These are phyloP conservation scores for Noccaea caerulescens DNA, from an alignment of 345 rosid species.

Conservation along the genomic window DNA sequence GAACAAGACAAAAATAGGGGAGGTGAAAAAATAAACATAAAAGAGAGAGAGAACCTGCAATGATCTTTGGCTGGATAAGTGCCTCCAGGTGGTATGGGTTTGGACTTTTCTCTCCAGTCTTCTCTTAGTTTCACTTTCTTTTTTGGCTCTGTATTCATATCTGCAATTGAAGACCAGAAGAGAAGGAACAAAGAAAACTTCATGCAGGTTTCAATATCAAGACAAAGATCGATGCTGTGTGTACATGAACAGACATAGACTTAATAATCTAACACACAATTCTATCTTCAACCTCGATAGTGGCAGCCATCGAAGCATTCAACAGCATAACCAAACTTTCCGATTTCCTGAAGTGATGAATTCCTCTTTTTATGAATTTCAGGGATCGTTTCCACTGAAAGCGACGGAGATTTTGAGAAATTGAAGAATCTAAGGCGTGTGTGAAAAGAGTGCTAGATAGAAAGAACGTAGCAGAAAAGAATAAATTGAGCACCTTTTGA, in stretches of 20 bases:
- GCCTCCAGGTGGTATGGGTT: constrained; percentile 84
- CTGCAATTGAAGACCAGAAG: constrained; percentile 33
- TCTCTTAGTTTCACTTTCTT: constrained; percentile 67
- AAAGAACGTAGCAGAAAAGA: constrained; percentile 9
- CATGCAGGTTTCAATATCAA: neutral
- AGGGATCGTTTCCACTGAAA: constrained; percentile 10
- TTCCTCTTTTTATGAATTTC: neutral
- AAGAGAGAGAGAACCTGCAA: constrained; percentile 65
- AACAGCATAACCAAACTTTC: neutral
- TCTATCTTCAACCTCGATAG: constrained; percentile 25
- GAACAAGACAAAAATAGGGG: neutral
- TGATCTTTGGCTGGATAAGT: constrained; percentile 95
- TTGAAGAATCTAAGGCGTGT: constrained; percentile 15
- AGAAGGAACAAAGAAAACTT: neutral
- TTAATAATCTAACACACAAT: constrained; percentile 2
- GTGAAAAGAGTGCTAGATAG: constrained; percentile 14
- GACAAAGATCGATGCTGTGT: neutral
- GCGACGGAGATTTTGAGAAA: constrained; percentile 4
- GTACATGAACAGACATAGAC: neutral
- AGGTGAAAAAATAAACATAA: neutral
- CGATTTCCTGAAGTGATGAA: neutral
- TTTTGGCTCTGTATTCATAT: constrained; percentile 44
- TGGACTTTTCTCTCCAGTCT: constrained; percentile 89
- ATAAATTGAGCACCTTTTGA: constrained; percentile 50
- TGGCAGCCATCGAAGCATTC: constrained; percentile 14